Evolutionary conservation across 257 asterid genomes (phyloP).

Genomic region (Fraxinus quadrangulata): DNA sequence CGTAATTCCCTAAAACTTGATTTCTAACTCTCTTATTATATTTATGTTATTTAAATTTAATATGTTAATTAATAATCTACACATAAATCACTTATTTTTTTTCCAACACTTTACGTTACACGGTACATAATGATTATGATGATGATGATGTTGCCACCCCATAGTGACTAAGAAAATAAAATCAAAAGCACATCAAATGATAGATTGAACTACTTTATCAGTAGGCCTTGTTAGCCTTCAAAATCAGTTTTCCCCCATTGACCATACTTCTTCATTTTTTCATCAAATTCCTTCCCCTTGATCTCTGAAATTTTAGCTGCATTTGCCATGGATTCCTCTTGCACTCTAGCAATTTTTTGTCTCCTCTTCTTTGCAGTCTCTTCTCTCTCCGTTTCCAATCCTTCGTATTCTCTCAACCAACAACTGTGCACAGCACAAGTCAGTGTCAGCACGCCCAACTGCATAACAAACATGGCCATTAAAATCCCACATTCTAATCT

Average conservation of each 20-base stretch:
- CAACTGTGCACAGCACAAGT: slow-evolving; percentile 62
- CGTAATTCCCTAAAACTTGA: too few species aligned
- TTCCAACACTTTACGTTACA: too few species aligned
- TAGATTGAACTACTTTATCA: neutral
- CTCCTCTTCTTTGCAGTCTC: slow-evolving; percentile 51
- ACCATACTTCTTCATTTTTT: slow-evolving; percentile 68
- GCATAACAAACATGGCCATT: slow-evolving; percentile 77
- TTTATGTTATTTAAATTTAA: too few species aligned
- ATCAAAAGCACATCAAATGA: neutral
- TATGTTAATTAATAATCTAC: too few species aligned
- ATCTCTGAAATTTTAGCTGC: slow-evolving; percentile 39
- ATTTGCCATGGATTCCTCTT: slow-evolving; percentile 52
- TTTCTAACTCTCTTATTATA: too few species aligned
- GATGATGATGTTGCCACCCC: slow-evolving; percentile 28
- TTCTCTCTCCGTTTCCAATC: slow-evolving; percentile 55
- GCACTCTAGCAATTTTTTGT: slow-evolving; percentile 46
- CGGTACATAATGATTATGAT: too few species aligned
- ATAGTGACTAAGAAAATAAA: slow-evolving; percentile 31
- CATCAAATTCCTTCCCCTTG: slow-evolving; percentile 54
- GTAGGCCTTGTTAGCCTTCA: slow-evolving; percentile 21
- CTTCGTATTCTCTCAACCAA: slow-evolving; percentile 54
- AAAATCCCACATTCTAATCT: slow-evolving; percentile 79
- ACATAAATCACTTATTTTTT: too few species aligned
- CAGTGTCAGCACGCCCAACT: slow-evolving; percentile 51
- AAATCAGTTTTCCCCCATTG: slow-evolving; percentile 42